Conservation (phyloP, 2,329 filamentous ascomycete genomes). For the Aquanectria penicillioides region DNA sequence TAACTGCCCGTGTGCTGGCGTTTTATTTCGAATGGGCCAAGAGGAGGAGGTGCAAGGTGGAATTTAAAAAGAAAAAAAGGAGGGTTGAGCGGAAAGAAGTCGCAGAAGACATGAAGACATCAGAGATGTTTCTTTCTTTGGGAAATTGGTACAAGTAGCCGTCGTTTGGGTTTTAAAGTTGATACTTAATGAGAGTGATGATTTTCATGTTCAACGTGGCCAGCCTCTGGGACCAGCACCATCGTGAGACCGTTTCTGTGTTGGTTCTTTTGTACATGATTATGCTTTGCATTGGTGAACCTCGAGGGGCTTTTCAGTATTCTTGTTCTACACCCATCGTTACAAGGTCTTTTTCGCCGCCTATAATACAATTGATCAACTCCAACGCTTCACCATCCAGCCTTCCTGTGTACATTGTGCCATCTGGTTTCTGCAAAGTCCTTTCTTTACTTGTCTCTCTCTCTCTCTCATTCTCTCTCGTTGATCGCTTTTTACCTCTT, state of each 20-base stretch:
- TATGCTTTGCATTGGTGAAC: conserved; percentile 17
- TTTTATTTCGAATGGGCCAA: neutral
- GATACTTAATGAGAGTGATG: conserved; percentile 38
- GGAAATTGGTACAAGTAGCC: conserved; percentile 23
- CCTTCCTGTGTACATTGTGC: conserved; percentile 10
- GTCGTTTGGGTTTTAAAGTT: conserved; percentile 19
- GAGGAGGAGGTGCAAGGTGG: neutral
- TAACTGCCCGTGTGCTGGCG: conserved; percentile 5
- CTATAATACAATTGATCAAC: conserved; percentile 37
- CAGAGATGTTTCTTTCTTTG: conserved; percentile 4
- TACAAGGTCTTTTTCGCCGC: conserved; percentile 17
- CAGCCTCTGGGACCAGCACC: neutral
- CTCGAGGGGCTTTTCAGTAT: neutral
- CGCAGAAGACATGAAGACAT: conserved; percentile 2
- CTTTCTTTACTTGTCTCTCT: neutral
- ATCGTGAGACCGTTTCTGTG: too few species aligned
- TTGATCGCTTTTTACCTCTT: conserved; percentile 62
- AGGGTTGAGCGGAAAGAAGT: neutral
- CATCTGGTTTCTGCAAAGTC: neutral
- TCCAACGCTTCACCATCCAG: neutral
- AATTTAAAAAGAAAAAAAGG: too few species aligned
- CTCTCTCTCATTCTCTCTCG: neutral
- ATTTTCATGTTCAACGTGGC: conserved; percentile 23
- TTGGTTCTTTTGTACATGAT: conserved; percentile 18
- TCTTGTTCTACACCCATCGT: conserved; percentile 1